A percentile compares a stretch with the other conserved stretches of the same genome.
These are phyloP conservation scores for Lignosus rhinocerotis DNA, from an alignment of 1,284 basidiomycete species.

Conservation along the genomic window DNA sequence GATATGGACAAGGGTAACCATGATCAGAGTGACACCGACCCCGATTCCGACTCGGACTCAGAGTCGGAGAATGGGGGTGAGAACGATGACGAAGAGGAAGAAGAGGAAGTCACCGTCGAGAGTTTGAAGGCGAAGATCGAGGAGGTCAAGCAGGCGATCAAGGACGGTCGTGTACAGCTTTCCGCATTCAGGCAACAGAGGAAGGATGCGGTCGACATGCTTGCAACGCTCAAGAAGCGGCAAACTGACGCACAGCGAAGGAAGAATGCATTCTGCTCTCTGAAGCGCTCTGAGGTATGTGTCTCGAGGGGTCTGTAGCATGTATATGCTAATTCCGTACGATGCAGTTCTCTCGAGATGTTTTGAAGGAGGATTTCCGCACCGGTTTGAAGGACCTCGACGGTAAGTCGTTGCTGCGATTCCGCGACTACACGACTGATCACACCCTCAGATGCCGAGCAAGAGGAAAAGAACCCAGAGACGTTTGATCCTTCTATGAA, in stretches of 20 bases:
- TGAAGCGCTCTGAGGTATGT: slow-evolving; percentile 55
- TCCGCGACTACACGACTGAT: not conserved
- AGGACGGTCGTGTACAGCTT: slow-evolving; percentile 39
- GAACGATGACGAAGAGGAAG: slow-evolving; percentile 30
- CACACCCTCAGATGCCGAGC: slow-evolving; percentile 45
- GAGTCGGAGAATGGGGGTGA: slow-evolving; percentile 10
- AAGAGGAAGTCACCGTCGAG: slow-evolving; percentile 48
- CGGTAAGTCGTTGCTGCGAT: slow-evolving; percentile 35
- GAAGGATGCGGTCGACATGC: slow-evolving; percentile 48
- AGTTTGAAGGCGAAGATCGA: slow-evolving; percentile 46
- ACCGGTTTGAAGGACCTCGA: slow-evolving; percentile 58
- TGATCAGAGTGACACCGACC: slow-evolving; percentile 15
- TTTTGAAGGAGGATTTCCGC: slow-evolving; percentile 61
- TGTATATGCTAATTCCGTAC: slow-evolving; percentile 1
- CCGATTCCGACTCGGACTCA: slow-evolving; percentile 21
- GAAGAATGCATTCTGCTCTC: slow-evolving; percentile 62
- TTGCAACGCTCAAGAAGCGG: slow-evolving; percentile 49
- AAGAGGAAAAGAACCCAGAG: slow-evolving; percentile 56
- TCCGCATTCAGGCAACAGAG: slow-evolving; percentile 41
- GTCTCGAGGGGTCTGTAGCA: not conserved
- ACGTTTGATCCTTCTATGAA: slow-evolving; percentile 54
- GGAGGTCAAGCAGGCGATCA: slow-evolving; percentile 42
- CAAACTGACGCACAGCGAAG: slow-evolving; percentile 48
- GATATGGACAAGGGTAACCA: slow-evolving; percentile 24
- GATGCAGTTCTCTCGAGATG: slow-evolving; percentile 51